Evolutionary conservation across 331 rosid species (phyloP).

Genomic region (Ulmus americana): DNA sequence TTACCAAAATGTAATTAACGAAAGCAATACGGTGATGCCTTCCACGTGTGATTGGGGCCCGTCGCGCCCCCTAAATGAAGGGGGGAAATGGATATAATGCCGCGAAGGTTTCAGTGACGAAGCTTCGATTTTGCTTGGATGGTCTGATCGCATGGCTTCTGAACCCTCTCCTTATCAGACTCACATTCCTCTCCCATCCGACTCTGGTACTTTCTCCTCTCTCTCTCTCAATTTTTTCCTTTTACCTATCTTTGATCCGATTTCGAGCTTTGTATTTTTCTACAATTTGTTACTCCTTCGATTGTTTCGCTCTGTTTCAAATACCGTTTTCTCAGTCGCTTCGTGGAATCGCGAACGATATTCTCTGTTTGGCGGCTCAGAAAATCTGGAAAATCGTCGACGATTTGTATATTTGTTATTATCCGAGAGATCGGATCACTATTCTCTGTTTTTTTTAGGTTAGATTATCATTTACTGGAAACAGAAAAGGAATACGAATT

Average conservation of each 20-base stretch:
- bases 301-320: neutral
- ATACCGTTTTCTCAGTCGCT: neutral
- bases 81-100: neutral
- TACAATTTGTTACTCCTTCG: neutral
- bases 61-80: neutral
- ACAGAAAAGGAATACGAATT: too few species aligned
- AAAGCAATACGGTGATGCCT: neutral
- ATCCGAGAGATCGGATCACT: neutral
- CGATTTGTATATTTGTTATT: neutral
- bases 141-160: constrained; percentile 71
- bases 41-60: neutral
- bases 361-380: constrained; percentile 17
- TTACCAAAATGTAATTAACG: neutral
- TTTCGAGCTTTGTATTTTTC: neutral
- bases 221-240: neutral
- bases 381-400: constrained; percentile 6
- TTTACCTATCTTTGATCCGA: constrained; percentile 1
- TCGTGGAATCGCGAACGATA: neutral
- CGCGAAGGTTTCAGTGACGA: constrained; percentile 5
- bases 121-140: constrained; percentile 30
- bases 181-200: constrained; percentile 35
- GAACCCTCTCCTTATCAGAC: constrained; percentile 32
- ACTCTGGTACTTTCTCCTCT: constrained; percentile 30
- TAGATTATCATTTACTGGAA: neutral
- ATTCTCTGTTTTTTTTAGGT: neutral